These are phyloP conservation scores for Saccharomycopsis phalli DNA, from an alignment of 1,139 yeast species.

Conservation along the genomic window DNA sequence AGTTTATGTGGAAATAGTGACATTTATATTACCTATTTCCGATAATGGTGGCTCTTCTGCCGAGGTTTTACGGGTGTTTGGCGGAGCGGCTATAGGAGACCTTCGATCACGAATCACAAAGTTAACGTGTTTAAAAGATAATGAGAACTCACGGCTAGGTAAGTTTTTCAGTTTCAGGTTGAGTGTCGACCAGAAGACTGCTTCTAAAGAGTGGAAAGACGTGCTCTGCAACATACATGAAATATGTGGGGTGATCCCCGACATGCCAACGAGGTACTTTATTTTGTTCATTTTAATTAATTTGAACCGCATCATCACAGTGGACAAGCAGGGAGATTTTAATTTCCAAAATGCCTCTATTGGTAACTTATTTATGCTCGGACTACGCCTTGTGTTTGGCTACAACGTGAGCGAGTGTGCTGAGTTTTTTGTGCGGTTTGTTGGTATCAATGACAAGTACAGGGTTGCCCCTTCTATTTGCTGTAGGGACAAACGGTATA, in stretches of 20 bases:
- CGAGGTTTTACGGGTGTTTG: conserved; percentile 78
- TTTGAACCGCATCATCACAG: conserved; percentile 1
- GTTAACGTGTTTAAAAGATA: conserved; percentile 33
- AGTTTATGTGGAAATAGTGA: conserved; percentile 27
- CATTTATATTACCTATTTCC: conserved; percentile 73
- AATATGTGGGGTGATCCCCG: conserved; percentile 35
- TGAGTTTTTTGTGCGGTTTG: conserved; percentile 13
- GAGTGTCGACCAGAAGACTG: conserved; percentile 41
- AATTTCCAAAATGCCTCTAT: conserved; percentile 72
- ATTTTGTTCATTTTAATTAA: conserved; percentile 68
- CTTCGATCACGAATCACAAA: conserved; percentile 74
- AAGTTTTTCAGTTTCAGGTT: conserved; percentile 54
- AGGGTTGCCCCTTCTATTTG: conserved; percentile 14
- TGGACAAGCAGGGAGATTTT: conserved; percentile 29
- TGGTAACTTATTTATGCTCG: conserved; percentile 79
- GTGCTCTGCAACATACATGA: conserved; percentile 74
- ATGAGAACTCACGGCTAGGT: conserved; percentile 30
- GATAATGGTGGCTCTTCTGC: conserved; percentile 96
- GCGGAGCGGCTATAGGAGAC: conserved; percentile 96
- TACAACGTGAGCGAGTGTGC: conserved; percentile 24
- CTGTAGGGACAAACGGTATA: conserved; percentile 40
- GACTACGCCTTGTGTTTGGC: conserved; percentile 74
- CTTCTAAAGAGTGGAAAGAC: conserved; percentile 65
- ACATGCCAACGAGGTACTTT: conserved; percentile 36
- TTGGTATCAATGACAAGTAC: conserved; percentile 10